These are phyloP conservation scores for Xylaria sp. DNA, from an alignment of 2,329 filamentous ascomycete genomes.

Conservation along the genomic window DNA sequence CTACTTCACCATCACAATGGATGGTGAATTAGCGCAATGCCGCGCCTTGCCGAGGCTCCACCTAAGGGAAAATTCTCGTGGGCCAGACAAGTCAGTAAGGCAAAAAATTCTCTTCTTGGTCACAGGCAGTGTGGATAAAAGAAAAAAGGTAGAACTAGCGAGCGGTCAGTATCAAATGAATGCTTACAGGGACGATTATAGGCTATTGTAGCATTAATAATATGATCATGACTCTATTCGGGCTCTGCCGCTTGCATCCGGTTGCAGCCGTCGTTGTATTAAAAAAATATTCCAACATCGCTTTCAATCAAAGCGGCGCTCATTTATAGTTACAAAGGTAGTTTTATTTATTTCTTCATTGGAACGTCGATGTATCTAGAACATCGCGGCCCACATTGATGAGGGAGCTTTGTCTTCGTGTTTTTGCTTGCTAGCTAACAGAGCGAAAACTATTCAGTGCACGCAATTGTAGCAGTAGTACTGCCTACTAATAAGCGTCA, in stretches of 20 bases:
- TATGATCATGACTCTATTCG: constrained; percentile 13
- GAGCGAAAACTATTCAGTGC: not conserved
- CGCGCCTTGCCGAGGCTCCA: constrained; percentile 43
- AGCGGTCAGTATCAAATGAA: constrained; percentile 5
- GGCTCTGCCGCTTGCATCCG: constrained; percentile 18
- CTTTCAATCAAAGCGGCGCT: not conserved
- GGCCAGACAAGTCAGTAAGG: not conserved
- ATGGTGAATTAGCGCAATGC: constrained; percentile 32
- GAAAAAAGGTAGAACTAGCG: not conserved
- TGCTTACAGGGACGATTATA: not conserved
- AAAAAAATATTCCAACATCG: not conserved
- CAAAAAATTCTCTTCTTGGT: constrained; percentile 3
- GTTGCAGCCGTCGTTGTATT: constrained; percentile 15
- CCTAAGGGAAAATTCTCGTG: constrained; percentile 33
- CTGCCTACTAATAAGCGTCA: too few relatives aligned
- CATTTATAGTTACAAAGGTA: not conserved
- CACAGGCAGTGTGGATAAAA: not conserved
- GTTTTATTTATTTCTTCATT: not conserved
- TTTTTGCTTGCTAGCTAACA: not conserved
- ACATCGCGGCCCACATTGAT: not conserved
- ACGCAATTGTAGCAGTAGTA: too few relatives aligned
- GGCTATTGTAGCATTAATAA: constrained; percentile 6
- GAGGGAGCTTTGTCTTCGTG: not conserved
- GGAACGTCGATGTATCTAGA: not conserved
- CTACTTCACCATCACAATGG: constrained; percentile 6